These are phyloP conservation scores for Pseudogymnoascus sp. DNA, from an alignment of 2,329 filamentous ascomycete species.

Conservation along the genomic window DNA sequence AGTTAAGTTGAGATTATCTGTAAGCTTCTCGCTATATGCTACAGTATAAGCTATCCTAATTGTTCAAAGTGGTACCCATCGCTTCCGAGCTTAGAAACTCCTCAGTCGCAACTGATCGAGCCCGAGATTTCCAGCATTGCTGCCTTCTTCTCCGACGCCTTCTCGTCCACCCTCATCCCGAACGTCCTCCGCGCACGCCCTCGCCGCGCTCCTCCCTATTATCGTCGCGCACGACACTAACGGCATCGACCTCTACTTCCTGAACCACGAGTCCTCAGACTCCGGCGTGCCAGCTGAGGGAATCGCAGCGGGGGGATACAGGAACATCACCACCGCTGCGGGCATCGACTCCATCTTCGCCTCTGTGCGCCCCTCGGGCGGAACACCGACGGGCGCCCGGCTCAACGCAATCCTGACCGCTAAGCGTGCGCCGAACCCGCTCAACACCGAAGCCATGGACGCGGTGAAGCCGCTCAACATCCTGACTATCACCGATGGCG, in stretches of 20 bases:
- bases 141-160: background rate
- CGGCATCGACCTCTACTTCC: slow-evolving; percentile 85
- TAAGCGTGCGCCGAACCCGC: slow-evolving; percentile 15
- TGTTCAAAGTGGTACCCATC: slow-evolving; percentile 2
- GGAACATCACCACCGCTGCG: slow-evolving; percentile 50
- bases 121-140: background rate
- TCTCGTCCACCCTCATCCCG: background rate
- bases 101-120: background rate
- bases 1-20: slow-evolving; percentile 8
- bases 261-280: slow-evolving; percentile 56
- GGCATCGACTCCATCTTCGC: slow-evolving; percentile 64
- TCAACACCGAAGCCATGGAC: slow-evolving; percentile 27
- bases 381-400: slow-evolving; percentile 68
- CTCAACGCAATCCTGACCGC: slow-evolving; percentile 59
- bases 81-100: background rate
- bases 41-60: slow-evolving; percentile 9
- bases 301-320: slow-evolving; percentile 49
- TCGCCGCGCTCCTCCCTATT: slow-evolving; percentile 70
- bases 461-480: slow-evolving; percentile 74
- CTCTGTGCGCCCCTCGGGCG: slow-evolving; percentile 54
- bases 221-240: slow-evolving; percentile 73
- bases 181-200: slow-evolving; percentile 47
- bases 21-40: slow-evolving; percentile 5
- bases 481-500: slow-evolving; percentile 89
- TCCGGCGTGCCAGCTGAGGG: slow-evolving; percentile 28